phyloP scores from a whole-genome alignment of 208 protist species.

The Leishmania tarentolae region DNA sequence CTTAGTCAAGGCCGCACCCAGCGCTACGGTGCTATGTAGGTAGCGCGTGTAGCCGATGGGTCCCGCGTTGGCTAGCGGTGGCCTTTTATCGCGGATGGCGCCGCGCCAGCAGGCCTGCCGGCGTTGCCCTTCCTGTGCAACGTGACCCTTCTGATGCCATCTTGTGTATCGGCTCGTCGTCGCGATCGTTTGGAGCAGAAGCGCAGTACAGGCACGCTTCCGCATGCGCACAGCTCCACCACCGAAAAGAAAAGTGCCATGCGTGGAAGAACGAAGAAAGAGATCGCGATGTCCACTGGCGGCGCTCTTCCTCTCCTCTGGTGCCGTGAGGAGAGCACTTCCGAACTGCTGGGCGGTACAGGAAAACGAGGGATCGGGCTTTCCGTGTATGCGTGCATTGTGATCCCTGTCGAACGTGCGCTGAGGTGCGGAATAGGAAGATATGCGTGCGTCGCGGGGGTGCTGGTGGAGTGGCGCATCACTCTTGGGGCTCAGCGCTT shows the following conservation, averaged over 20 bases:
- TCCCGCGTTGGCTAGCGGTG: not conserved
- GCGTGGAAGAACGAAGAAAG: not conserved
- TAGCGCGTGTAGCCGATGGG: not conserved
- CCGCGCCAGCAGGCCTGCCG: not conserved
- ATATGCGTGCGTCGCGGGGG: not conserved
- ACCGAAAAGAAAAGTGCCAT: not conserved
- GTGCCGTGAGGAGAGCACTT: not conserved
- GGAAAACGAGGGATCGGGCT: constrained; percentile 1
- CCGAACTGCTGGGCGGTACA: constrained; percentile 13
- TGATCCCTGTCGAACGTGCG: not conserved
- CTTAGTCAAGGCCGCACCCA: not conserved
- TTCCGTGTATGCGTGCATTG: constrained; percentile 43
- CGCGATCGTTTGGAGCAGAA: not conserved
- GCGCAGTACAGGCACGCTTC: not conserved
- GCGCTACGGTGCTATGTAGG: not conserved
- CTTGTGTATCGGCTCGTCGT: no score
- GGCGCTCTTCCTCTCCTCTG: not conserved
- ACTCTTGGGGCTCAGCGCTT: not conserved
- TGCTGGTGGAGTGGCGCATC: not conserved
- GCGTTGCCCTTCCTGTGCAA: not conserved
- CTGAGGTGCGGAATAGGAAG: not conserved
- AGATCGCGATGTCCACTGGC: not conserved
- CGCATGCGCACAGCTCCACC: not conserved
- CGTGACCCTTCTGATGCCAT: not conserved
- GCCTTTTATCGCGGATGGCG: not conserved